Evolutionary conservation across 2,329 filamentous ascomycete genomes (phyloP).

Genomic region (Verticillium nonalfalfae): DNA sequence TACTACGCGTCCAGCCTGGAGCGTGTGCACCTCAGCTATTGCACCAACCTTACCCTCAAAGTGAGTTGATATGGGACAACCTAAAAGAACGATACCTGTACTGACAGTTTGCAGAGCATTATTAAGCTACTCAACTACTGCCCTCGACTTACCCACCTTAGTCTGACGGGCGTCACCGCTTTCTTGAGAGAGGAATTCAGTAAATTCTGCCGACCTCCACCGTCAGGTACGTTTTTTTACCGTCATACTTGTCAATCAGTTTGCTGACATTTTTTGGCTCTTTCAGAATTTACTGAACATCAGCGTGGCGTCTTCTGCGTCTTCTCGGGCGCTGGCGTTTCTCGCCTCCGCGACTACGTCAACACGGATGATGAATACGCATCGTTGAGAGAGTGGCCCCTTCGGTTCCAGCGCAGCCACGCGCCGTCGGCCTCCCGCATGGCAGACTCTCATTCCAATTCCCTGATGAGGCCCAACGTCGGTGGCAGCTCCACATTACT

Average conservation of each 20-base stretch:
- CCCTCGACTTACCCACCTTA: slow-evolving; percentile 86
- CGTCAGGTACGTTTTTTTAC: slow-evolving; percentile 49
- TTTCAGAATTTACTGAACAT: slow-evolving; percentile 82
- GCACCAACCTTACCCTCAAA: slow-evolving; percentile 72
- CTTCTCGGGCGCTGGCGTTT: slow-evolving; percentile 84
- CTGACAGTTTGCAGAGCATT: slow-evolving; percentile 60
- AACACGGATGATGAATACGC: slow-evolving; percentile 50
- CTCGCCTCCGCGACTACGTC: slow-evolving; percentile 69
- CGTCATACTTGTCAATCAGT: not conserved
- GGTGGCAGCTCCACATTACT: not conserved
- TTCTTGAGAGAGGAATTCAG: slow-evolving; percentile 84
- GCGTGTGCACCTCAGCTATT: slow-evolving; percentile 94
- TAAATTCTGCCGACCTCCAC: slow-evolving; percentile 79
- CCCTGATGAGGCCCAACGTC: not conserved
- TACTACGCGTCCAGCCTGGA: slow-evolving; percentile 66
- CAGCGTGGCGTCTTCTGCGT: slow-evolving; percentile 96
- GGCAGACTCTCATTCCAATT: not conserved
- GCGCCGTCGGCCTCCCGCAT: slow-evolving; percentile 2
- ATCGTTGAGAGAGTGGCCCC: slow-evolving; percentile 28
- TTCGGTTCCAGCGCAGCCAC: not conserved
- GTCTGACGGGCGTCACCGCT: slow-evolving; percentile 85
- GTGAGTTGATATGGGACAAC: slow-evolving; percentile 41
- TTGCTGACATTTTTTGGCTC: slow-evolving; percentile 16
- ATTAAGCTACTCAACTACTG: slow-evolving; percentile 84
- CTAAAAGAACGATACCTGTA: not conserved